Percentiles rank a stretch among this genome's conserved stretches.
Evolutionary conservation across 768 basidiomycete genomes (phyloP).

Genomic region (Podaxis mareebaensis): DNA sequence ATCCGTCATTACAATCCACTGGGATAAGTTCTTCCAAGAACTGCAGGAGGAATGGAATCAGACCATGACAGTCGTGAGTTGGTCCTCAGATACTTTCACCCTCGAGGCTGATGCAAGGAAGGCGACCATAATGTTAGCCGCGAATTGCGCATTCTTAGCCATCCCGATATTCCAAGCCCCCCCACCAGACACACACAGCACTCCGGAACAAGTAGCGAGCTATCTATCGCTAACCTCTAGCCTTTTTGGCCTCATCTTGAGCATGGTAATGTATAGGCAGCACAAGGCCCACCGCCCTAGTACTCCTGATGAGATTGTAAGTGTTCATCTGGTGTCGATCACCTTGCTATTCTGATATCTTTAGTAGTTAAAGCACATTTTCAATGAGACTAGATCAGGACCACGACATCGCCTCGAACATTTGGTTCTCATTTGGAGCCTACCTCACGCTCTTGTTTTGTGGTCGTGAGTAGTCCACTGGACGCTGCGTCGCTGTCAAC

Average conservation of each 20-base stretch:
- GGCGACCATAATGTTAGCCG: conserved; percentile 13
- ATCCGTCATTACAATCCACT: conserved; percentile 1
- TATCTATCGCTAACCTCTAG: conserved; percentile 8
- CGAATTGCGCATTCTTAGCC: conserved; percentile 11
- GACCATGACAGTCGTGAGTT: conserved; percentile 1
- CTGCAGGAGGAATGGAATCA: conserved; percentile 11
- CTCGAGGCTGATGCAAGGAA: neutral
- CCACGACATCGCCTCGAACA: conserved; percentile 2
- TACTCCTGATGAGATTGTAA: conserved; percentile 1
- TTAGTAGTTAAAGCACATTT: neutral
- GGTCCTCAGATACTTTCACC: neutral
- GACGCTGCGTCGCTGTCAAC: neutral
- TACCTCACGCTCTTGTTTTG: conserved; percentile 10
- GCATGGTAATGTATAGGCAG: conserved; percentile 7
- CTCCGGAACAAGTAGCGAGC: conserved; percentile 9
- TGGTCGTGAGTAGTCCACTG: conserved; percentile 10
- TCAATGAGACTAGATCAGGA: neutral
- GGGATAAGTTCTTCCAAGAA: conserved; percentile 6
- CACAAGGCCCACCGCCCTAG: neutral
- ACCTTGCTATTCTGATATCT: neutral
- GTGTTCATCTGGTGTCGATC: neutral
- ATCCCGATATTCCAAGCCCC: conserved; percentile 8
- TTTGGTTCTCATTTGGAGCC: conserved; percentile 10
- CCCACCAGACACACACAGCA: neutral
- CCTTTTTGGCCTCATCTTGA: conserved; percentile 10